Base-by-base conservation (phyloP, 768 basidiomycete genomes). In the Mycena latifolia region DNA sequence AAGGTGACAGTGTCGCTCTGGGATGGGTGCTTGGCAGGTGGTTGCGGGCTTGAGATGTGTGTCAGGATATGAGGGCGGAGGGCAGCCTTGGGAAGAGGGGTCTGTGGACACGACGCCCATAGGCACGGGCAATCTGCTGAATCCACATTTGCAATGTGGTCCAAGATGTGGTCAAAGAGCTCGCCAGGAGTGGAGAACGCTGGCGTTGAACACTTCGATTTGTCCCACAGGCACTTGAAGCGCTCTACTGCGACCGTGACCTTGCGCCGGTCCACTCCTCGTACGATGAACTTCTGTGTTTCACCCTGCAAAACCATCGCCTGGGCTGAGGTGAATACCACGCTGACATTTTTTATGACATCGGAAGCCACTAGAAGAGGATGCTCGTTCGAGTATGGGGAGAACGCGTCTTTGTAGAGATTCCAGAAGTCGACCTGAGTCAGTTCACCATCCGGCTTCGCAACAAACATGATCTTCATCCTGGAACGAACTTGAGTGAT, bases 361-460 rank as follows among this genome's bases (percentile, higher is more conserved):
- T 99, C 97, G 1, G 94, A 91, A 0, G 98, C 96, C 3, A 89
- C 87, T 3, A 96, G 86, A 47, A 94, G 79, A 14, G 87, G 86
- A 62, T 87, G 81, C 60, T 82, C 82, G 1, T 88, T 86, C 63
- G 84, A 76, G 72, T 82, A 84, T 1, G 89, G 87, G 1, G 85
- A 79, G 72, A 98, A 98, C 1, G 88, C 88, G 63, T 93, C 92
- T 67, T 92, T 91, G 79, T 99, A 99, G 15, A 96, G 84, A 61
- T 88, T 94, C 96, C 97, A 99, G 73, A 99, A 94, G 60, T 94
- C 91, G 35, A 97, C 95, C 77, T 99, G 98, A 0, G 94, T 95
- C 50, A 98, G 81, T 73, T 96, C 93, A 5, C 92, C 88, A 5
- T 92, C 89, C 2, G 89, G 77, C 65, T 90, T 90, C 20, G 89